Evolutionary conservation across 1,284 basidiomycete genomes (phyloP), one percentile per base, ranked within the genome.

Genomic region (Pterula multifida): DNA sequence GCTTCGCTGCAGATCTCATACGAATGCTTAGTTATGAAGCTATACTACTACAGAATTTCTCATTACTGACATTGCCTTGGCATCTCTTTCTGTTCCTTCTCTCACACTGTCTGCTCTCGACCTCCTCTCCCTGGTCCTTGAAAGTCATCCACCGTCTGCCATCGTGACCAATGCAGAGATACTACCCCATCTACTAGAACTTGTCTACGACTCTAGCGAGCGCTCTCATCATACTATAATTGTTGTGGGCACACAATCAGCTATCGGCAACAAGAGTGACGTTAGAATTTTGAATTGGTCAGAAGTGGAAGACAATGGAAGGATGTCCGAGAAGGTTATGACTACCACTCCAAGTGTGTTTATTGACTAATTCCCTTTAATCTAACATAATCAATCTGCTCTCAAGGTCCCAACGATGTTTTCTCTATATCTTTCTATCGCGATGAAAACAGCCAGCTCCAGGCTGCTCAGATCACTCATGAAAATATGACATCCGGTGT

Each of bases 401-500:
- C 19, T 56, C 48, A 56, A 86, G 85, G 73, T 39, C 68, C 79
- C 3, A 67, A 64, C 48, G 77, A 85, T 55, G 68, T 83, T 1
- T 82, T 81, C 58, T 80, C 81, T 2, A 71, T 86, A 3, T 73
- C 79, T 0, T 85, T 85, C 67, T 84, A 73, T 57, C 63, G 71
- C 52, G 68, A 70, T 1, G 58, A 70, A 23, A 63, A 70, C 15
- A 79, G 80, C 26, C 68, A 71, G 45, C 58, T 82, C 4, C 75
- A 75, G 53, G 81, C 74, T 25, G 75, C 74, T 3, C 79, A 80
- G 52, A 65, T 90, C 39, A 85, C 84, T 0, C 86, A 90, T 58
- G 76, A 85, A 58, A 88, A 87, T 55, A 61, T 89, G 51, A 89
- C 85, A 1, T 83, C 87, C 11, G 87, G 83, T 44, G 80, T 88